A percentile compares a stretch with the other conserved stretches of the same genome.
These are phyloP conservation scores for Candida ulmi DNA, from an alignment of 805 yeast species.

Conservation along the genomic window DNA sequence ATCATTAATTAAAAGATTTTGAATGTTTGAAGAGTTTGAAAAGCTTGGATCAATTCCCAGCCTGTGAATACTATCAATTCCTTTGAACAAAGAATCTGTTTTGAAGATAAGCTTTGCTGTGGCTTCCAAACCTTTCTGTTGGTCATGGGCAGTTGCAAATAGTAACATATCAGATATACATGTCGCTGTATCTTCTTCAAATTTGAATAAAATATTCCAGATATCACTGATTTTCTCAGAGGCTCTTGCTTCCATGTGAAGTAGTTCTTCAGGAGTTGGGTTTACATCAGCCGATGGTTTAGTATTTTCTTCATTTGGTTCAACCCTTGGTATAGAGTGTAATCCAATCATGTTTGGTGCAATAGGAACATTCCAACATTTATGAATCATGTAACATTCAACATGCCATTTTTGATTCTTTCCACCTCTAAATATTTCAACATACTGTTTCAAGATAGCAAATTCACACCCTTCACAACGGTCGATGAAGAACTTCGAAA, in stretches of 20 bases:
- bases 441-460: slow-evolving; percentile 90
- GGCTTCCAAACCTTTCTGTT: slow-evolving; percentile 57
- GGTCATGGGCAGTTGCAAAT: slow-evolving; percentile 70
- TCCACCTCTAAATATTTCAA: slow-evolving; percentile 87
- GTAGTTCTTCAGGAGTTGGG: slow-evolving; percentile 42
- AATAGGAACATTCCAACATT: slow-evolving; percentile 89
- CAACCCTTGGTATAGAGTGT: slow-evolving; percentile 24
- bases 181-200: slow-evolving; percentile 86
- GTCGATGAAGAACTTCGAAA: slow-evolving; percentile 78
- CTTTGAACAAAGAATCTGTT: slow-evolving; percentile 70
- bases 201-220: slow-evolving; percentile 84
- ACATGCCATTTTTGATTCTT: slow-evolving; percentile 98
- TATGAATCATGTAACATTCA: slow-evolving; percentile 96
- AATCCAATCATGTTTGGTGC: slow-evolving; percentile 55
- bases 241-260: slow-evolving; percentile 57
- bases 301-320: slow-evolving; percentile 21
- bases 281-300: slow-evolving; percentile 23
- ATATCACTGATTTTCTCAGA: slow-evolving; percentile 56
- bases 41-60: slow-evolving; percentile 18
- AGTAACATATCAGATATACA: slow-evolving; percentile 90
- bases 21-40: slow-evolving; percentile 5
- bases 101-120: slow-evolving; percentile 69
- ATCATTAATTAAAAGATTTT: slow-evolving; percentile 5
- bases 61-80: slow-evolving; percentile 51
- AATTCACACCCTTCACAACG: slow-evolving; percentile 91